A percentile compares a stretch with the other conserved stretches of the same genome.
Conservation (phyloP, 257 asterid genomes). For the Nemophila menziesii region DNA sequence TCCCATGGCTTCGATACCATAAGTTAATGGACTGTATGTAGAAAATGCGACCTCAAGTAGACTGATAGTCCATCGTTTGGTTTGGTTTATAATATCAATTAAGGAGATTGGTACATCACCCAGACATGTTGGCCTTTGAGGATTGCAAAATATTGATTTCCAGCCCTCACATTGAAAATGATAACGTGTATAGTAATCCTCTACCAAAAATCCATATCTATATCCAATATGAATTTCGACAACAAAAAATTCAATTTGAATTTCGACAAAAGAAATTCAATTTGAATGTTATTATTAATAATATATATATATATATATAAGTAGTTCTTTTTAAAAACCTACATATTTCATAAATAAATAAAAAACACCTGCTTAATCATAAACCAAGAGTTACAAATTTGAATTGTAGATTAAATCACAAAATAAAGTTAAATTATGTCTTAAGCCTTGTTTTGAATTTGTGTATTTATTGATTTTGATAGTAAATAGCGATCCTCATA, state of each 20-base stretch:
- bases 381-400: no score
- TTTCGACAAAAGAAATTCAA: not conserved
- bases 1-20: slow-evolving; percentile 35
- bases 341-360: no score
- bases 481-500: no score
- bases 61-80: slow-evolving; percentile 62
- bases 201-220: slow-evolving; percentile 65
- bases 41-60: slow-evolving; percentile 56
- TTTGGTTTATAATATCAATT: slow-evolving; percentile 38
- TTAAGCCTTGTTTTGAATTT: no score
- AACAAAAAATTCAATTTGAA: not conserved
- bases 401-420: no score
- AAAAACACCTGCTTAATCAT: no score
- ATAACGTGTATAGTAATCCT: slow-evolving; percentile 63
- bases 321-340: no score
- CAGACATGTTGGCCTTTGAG: slow-evolving; percentile 59
- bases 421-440: no score
- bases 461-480: no score
- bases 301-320: no score
- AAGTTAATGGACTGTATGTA: slow-evolving; percentile 40
- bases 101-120: slow-evolving; percentile 56
- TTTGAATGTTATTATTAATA: no score
- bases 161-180: slow-evolving; percentile 70
- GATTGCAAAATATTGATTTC: slow-evolving; percentile 52
- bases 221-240: slow-evolving; percentile 66